phyloP scores from a whole-genome alignment of 1,284 basidiomycete species.

The Filobasidium uniguttulatum region DNA sequence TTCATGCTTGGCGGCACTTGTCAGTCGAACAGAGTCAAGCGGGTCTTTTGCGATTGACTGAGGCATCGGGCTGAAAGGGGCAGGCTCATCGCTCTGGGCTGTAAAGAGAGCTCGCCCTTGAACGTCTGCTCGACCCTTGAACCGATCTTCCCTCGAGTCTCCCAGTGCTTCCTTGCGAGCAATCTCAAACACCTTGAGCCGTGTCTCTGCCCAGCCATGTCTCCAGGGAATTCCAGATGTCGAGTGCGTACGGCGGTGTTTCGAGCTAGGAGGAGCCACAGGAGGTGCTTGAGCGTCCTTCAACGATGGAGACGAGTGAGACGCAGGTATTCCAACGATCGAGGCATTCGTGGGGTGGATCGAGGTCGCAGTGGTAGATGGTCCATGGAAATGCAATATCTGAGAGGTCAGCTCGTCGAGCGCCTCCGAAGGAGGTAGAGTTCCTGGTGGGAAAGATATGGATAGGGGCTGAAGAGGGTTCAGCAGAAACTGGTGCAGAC shows the following conservation, averaged over 20 bases:
- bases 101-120: neutral
- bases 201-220: conserved; percentile 27
- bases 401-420: conserved; percentile 33
- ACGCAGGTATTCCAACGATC: conserved; percentile 7
- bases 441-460: conserved; percentile 27
- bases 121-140: conserved; percentile 11
- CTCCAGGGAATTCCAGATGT: conserved; percentile 20
- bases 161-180: conserved; percentile 22
- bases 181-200: conserved; percentile 26
- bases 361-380: neutral
- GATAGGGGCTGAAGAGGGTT: conserved; percentile 27
- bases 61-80: neutral
- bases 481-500: conserved; percentile 21
- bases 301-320: conserved; percentile 6
- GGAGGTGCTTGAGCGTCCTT: neutral
- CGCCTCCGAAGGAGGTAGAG: conserved; percentile 27
- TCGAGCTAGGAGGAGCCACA: neutral
- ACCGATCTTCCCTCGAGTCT: conserved; percentile 11
- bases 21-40: neutral
- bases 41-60: neutral
- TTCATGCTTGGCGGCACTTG: neutral
- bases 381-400: conserved; percentile 18
- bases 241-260: conserved; percentile 12
- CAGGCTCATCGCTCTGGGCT: neutral
- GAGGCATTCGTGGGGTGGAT: conserved; percentile 4